phyloP scores from a whole-genome alignment of 2,329 filamentous ascomycete species.

The Hypoxylon sp. region DNA sequence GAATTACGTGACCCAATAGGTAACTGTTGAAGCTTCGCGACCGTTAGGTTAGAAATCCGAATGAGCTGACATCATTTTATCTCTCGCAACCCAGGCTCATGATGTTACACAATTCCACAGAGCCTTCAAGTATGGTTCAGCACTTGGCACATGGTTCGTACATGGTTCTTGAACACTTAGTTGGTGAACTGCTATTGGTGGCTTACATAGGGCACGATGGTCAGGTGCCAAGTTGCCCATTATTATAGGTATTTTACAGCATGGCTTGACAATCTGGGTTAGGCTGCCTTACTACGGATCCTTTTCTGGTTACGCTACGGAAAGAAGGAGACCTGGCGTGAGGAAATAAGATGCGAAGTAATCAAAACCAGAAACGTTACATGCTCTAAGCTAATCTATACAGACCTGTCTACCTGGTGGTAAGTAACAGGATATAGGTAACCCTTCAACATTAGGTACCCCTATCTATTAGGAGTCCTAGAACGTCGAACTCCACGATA shows the following conservation, averaged over 20 bases:
- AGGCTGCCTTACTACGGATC: neutral
- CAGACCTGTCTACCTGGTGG: neutral
- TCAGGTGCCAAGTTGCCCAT: conserved; percentile 17
- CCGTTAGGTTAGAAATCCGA: conserved; percentile 11
- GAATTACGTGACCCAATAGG: neutral
- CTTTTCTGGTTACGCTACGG: neutral
- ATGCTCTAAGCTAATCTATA: neutral
- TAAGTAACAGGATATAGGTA: neutral
- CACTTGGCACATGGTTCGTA: conserved; percentile 5
- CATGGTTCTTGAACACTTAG: neutral
- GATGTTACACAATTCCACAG: conserved; percentile 17
- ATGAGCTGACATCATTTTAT: conserved; percentile 4
- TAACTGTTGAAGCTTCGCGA: neutral
- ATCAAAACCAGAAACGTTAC: neutral
- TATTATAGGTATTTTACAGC: neutral
- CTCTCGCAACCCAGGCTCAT: neutral
- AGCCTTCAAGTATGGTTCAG: conserved; percentile 7
- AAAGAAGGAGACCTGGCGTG: neutral
- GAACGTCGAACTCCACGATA: neutral
- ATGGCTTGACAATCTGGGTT: neutral
- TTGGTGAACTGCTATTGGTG: conserved; percentile 7
- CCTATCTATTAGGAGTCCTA: neutral
- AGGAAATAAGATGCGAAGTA: neutral
- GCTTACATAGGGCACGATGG: neutral
- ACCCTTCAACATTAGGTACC: too few relatives aligned